These are phyloP conservation scores for Pezicula radicicola DNA, from an alignment of 2,329 filamentous ascomycete genomes.

Conservation along the genomic window DNA sequence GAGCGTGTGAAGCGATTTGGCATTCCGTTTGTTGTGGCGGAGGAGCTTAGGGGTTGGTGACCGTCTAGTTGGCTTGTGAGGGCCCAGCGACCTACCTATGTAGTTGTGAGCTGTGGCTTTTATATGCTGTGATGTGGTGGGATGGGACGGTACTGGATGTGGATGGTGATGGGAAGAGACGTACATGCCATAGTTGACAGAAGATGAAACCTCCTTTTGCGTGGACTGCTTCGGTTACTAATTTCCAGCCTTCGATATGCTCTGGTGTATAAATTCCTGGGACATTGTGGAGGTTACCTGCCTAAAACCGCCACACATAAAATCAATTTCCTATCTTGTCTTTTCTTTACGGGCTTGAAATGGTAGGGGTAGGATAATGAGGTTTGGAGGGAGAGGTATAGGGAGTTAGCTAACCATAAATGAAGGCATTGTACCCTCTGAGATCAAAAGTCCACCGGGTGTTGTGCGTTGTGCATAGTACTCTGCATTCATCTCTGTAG, in stretches of 20 bases:
- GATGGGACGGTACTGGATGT: too few relatives aligned
- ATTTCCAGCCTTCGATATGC: slow-evolving; percentile 59
- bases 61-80: slow-evolving; percentile 22
- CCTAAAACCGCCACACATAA: slow-evolving; percentile 22
- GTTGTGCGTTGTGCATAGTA: slow-evolving; percentile 52
- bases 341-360: not conserved
- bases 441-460: slow-evolving; percentile 54
- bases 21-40: slow-evolving; percentile 15
- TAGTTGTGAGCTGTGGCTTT: slow-evolving; percentile 32
- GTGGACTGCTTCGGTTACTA: slow-evolving; percentile 60
- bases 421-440: slow-evolving; percentile 54
- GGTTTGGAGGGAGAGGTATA: too few relatives aligned
- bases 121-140: too few relatives aligned
- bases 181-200: slow-evolving; percentile 59
- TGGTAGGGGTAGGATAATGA: too few relatives aligned
- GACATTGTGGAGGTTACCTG: slow-evolving; percentile 44
- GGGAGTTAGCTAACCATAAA: not conserved
- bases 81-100: slow-evolving; percentile 9
- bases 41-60: slow-evolving; percentile 27
- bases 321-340: not conserved
- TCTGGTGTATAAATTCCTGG: slow-evolving; percentile 55
- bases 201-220: slow-evolving; percentile 58
- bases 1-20: not conserved
- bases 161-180: slow-evolving; percentile 37
- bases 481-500: slow-evolving; percentile 42